Percentiles rank a stretch among this genome's conserved stretches.
These are phyloP conservation scores for Kalmanozyma brasiliensis DNA, from an alignment of 1,284 basidiomycete genomes.

Conservation along the genomic window DNA sequence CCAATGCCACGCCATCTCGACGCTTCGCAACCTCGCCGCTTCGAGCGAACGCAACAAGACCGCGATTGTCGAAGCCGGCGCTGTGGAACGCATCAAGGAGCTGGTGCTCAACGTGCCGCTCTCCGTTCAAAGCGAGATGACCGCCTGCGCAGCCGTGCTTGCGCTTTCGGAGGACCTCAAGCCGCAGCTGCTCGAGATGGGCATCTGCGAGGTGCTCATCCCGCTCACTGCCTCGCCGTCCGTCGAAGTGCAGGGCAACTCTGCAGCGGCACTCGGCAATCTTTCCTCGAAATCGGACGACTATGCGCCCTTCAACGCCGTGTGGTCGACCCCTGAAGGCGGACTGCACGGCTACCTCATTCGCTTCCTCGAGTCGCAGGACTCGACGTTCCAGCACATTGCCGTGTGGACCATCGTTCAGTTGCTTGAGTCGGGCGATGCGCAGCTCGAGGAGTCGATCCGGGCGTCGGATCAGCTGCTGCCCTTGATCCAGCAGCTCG, in stretches of 20 bases:
- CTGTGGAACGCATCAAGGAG: constrained; percentile 97
- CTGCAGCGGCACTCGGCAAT: constrained; percentile 96
- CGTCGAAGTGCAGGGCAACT: constrained; percentile 98
- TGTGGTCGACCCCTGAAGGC: constrained; percentile 97
- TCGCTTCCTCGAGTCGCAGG: constrained; percentile 90
- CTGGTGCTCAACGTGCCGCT: constrained; percentile 93
- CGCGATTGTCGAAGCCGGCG: constrained; percentile 96
- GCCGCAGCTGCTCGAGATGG: constrained; percentile 85
- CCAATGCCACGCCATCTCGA: constrained; percentile 99
- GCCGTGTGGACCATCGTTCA: constrained; percentile 95
- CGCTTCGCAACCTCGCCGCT: constrained; percentile 93
- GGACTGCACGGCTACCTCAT: constrained; percentile 96
- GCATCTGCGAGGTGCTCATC: constrained; percentile 96
- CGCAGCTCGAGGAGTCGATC: constrained; percentile 66
- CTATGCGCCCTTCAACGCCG: constrained; percentile 95
- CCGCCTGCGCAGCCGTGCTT: constrained; percentile 85
- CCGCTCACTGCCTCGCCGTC: constrained; percentile 94
- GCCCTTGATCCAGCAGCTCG: constrained; percentile 59
- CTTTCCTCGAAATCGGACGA: constrained; percentile 92
- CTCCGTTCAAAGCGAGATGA: constrained; percentile 99
- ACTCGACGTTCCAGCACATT: constrained; percentile 99
- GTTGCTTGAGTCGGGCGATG: constrained; percentile 89
- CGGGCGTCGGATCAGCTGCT: constrained; percentile 57
- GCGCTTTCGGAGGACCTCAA: constrained; percentile 67
- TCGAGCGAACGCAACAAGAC: constrained; percentile 98